Evolutionary conservation across 208 protist genomes (phyloP), one percentile per base, ranked within the genome.

Genomic region (Wallacemonas sp.): DNA sequence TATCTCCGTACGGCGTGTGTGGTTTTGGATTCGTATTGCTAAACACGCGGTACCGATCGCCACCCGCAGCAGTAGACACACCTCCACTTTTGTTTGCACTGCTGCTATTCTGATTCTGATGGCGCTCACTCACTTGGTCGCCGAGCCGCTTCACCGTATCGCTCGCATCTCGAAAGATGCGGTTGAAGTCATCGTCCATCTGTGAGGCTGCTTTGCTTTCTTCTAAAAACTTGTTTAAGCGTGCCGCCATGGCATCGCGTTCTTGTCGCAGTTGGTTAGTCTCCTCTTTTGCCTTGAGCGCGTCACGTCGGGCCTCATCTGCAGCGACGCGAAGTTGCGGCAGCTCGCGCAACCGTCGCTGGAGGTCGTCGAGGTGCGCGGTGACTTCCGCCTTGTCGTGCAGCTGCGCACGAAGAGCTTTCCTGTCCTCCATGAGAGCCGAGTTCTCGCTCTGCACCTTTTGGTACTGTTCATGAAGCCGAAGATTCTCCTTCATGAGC

Each of bases 151-250:
- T 71, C 51, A 75, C 72, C 41, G 78, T 71, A 28, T 82, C 82
- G 24, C 67, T 80, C 5, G 84, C 84, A 45, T 87, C 82, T 4
- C 75, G 79, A 19, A 86, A 72, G 12, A 90, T 62, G 0, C 82
- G 79, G 34, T 80, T 69, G 51, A 88, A 85, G 47, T 81, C 82
- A 19, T 79, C 77, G 53, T 86, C 82, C 45, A 75, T 76, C 22
- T 47, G 55, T 30, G 84, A 54, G 24, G 86, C 79, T 26, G 46
- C 55, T 58, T 76, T 77, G 36, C 77, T 83, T 30, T 83, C 77
- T 27, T 84, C 77, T n/a, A 94, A 70, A 31, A 91, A 87, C 27
- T 71, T 65, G 34, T 91, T 78, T 2, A 94, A 66, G 62, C 82
- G 75, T 22, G 72, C 76, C 22, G 88, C 69, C 63, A 94, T 81